Conservation (phyloP, 2,329 filamentous ascomycete genomes). For the Claviceps monticola region DNA sequence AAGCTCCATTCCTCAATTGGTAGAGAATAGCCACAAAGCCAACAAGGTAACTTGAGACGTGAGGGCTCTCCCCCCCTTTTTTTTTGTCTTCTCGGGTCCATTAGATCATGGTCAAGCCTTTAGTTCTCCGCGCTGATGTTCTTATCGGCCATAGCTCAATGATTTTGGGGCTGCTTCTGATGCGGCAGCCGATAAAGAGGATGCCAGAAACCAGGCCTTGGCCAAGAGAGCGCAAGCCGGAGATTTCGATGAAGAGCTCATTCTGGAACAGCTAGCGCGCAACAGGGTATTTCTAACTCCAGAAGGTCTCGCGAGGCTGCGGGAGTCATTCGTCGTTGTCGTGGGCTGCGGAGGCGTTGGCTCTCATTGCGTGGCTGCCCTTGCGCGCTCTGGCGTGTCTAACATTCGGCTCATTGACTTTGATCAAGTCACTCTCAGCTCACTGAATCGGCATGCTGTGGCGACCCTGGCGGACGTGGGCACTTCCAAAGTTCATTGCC, state of each 20-base stretch:
- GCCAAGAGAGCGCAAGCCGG: slow-evolving; percentile 47
- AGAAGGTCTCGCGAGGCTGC: slow-evolving; percentile 65
- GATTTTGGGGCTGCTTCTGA: slow-evolving; percentile 41
- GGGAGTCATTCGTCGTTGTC: slow-evolving; percentile 70
- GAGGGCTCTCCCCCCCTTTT: not conserved
- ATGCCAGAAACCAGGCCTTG: slow-evolving; percentile 43
- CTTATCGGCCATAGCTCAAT: slow-evolving; percentile 35
- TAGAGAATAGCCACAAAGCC: slow-evolving; percentile 9
- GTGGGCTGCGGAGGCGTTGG: slow-evolving; percentile 93
- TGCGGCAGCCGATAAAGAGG: slow-evolving; percentile 40
- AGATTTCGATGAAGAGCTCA: slow-evolving; percentile 63
- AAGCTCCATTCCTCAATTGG: slow-evolving; percentile 36
- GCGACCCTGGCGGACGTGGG: slow-evolving; percentile 91
- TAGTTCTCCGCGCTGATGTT: not conserved
- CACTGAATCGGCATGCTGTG: slow-evolving; percentile 88
- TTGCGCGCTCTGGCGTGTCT: slow-evolving; percentile 81
- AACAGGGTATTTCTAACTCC: slow-evolving; percentile 85
- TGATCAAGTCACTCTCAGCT: slow-evolving; percentile 91
- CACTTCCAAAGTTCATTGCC: slow-evolving; percentile 76
- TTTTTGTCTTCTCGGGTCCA: too few relatives aligned
- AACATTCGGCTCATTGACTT: slow-evolving; percentile 86
- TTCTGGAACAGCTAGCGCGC: slow-evolving; percentile 85
- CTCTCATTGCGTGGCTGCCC: slow-evolving; percentile 74
- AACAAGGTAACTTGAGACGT: slow-evolving; percentile 9
- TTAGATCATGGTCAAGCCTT: not conserved